Conservation (phyloP, 2,329 filamentous ascomycete species). For the Westerdykella sp. region DNA sequence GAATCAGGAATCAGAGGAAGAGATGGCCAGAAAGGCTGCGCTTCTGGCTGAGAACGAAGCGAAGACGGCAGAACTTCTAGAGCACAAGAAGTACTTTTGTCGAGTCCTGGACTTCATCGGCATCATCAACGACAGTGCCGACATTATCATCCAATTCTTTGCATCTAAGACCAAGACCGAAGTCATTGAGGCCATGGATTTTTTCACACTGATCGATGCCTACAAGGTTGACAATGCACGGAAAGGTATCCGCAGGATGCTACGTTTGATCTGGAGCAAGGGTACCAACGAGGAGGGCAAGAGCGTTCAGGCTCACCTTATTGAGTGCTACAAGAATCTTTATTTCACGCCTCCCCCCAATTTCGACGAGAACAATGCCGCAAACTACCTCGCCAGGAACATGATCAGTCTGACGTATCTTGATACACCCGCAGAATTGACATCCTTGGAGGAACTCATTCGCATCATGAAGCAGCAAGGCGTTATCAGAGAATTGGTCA, state of each 20-base stretch:
- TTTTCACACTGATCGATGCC: slow-evolving; percentile 89
- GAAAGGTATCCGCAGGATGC: slow-evolving; percentile 86
- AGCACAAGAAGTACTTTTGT: slow-evolving; percentile 86
- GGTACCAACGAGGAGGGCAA: slow-evolving; percentile 99
- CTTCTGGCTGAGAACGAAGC: slow-evolving; percentile 75
- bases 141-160: slow-evolving; percentile 76
- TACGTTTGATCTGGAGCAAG: slow-evolving; percentile 97
- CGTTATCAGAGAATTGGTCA: slow-evolving; percentile 75
- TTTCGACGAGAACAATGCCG: slow-evolving; percentile 81
- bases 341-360: slow-evolving; percentile 93
- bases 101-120: slow-evolving; percentile 93
- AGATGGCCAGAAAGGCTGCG: slow-evolving; percentile 52
- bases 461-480: slow-evolving; percentile 97
- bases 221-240: slow-evolving; percentile 95
- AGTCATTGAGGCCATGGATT: slow-evolving; percentile 98
- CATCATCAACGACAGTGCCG: slow-evolving; percentile 75
- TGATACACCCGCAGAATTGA: slow-evolving; percentile 88
- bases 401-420: slow-evolving; percentile 99
- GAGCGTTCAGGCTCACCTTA: slow-evolving; percentile 91
- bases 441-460: slow-evolving; percentile 87
- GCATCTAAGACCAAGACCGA: slow-evolving; percentile 97
- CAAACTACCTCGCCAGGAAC: slow-evolving; percentile 92
- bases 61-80: slow-evolving; percentile 77
- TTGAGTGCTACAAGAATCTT: slow-evolving; percentile 91
- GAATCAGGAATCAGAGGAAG: slow-evolving; percentile 70